Evolutionary conservation across 1,284 basidiomycete genomes (phyloP).

Genomic region (Cutaneotrichosporon cavernicola): DNA sequence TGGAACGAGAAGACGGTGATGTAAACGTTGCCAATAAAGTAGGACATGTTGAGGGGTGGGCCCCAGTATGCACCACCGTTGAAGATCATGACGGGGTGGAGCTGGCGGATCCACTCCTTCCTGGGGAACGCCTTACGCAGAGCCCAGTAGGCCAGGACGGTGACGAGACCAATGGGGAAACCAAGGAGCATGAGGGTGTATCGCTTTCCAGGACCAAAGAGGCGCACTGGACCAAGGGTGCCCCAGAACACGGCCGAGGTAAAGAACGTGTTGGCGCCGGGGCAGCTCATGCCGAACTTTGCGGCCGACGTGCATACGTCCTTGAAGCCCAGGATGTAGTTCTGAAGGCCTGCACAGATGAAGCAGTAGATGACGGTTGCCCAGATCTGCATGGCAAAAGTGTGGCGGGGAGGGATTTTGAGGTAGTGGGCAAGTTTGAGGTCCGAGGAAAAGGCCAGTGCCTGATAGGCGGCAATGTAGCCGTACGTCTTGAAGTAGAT

Average conservation of each 20-base stretch:
- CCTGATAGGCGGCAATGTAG: conserved; percentile 13
- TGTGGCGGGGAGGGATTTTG: conserved; percentile 38
- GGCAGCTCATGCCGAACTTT: conserved; percentile 26
- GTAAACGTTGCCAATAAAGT: conserved; percentile 36
- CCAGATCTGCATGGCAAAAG: conserved; percentile 70
- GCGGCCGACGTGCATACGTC: conserved; percentile 32
- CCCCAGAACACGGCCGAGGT: conserved; percentile 68
- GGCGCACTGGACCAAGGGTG: conserved; percentile 67
- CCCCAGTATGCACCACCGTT: conserved; percentile 19
- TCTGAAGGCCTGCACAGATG: conserved; percentile 29
- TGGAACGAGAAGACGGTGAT: conserved; percentile 40
- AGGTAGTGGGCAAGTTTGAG: conserved; percentile 55
- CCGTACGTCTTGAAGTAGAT: conserved; percentile 64
- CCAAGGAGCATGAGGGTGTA: conserved; percentile 61
- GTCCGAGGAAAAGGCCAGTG: conserved; percentile 54
- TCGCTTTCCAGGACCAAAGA: conserved; percentile 68
- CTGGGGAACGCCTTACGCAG: conserved; percentile 21
- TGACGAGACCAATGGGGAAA: conserved; percentile 66
- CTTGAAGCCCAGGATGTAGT: conserved; percentile 32
- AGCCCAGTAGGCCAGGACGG: conserved; percentile 19
- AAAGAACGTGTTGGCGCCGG: conserved; percentile 20
- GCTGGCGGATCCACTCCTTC: conserved; percentile 17
- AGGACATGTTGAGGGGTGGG: conserved; percentile 41
- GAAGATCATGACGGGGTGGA: conserved; percentile 26
- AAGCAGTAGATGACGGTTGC: conserved; percentile 60